phyloP scores from a whole-genome alignment of 495 filamentous ascomycete genomes.

The Penicillium turbatum region DNA sequence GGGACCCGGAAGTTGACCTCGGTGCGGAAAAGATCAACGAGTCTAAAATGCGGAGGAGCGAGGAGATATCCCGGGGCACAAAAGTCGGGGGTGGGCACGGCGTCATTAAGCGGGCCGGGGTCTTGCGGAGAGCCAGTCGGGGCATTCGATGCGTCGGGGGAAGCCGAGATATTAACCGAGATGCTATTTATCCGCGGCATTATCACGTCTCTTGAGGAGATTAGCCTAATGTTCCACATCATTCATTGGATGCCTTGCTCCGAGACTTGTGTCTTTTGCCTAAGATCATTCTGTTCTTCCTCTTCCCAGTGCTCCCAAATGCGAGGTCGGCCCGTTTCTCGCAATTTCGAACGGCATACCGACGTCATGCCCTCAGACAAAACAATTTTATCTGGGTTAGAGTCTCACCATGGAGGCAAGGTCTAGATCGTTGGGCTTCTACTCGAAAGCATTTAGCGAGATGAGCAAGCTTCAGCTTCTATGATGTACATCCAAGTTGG shows the following conservation, averaged over 20 bases:
- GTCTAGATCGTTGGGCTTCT: not conserved
- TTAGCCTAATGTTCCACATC: not conserved
- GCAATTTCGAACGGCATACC: constrained; percentile 19
- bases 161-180: constrained; percentile 17
- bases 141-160: constrained; percentile 8
- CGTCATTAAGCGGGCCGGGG: constrained; percentile 16
- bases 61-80: constrained; percentile 14
- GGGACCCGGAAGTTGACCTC: constrained; percentile 4
- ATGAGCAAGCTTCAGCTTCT: too few species aligned
- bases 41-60: constrained; percentile 18
- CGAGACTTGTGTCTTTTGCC: not conserved
- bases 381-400: not conserved
- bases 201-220: not conserved
- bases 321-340: constrained; percentile 1
- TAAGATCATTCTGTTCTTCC: not conserved
- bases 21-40: constrained; percentile 20
- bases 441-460: too few species aligned
- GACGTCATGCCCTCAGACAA: constrained; percentile 19
- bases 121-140: constrained; percentile 15
- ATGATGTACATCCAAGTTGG: too few species aligned
- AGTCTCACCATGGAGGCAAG: not conserved
- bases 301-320: not conserved
- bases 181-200: not conserved
- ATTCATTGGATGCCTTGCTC: not conserved
- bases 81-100: constrained; percentile 11